Evolutionary conservation across 176 grass and related monocot genomes (phyloP).

Genomic region (Thalia dealbata): DNA sequence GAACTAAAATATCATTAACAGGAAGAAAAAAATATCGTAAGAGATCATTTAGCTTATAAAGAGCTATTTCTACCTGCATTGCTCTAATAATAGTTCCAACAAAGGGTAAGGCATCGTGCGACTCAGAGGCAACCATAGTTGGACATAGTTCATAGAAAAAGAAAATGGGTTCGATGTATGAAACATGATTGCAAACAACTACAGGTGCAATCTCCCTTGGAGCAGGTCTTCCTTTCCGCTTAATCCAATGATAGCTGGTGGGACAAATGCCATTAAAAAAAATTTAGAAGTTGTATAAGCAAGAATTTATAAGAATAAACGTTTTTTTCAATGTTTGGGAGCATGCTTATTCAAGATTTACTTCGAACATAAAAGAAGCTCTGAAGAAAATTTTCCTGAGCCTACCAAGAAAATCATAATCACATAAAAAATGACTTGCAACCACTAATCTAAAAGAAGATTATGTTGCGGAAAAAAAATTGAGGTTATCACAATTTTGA

Average conservation of each 20-base stretch:
- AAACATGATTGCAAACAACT: slow-evolving; percentile 95
- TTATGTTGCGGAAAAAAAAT: no score
- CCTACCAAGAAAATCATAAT: no score
- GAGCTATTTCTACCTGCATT: slow-evolving; percentile 60
- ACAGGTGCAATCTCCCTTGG: slow-evolving; percentile 77
- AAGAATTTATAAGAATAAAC: neutral
- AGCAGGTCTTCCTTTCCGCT: slow-evolving; percentile 82
- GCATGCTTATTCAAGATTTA: no score
- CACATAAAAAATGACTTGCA: no score
- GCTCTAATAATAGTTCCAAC: slow-evolving; percentile 95
- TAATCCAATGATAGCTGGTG: slow-evolving; percentile 89
- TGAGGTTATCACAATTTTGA: no score
- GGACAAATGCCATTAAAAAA: neutral
- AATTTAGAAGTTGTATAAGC: neutral
- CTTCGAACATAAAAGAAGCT: no score
- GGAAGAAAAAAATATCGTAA: slow-evolving; percentile 5
- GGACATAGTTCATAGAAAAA: slow-evolving; percentile 96
- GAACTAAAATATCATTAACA: slow-evolving; percentile 11
- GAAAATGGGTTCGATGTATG: slow-evolving; percentile 86
- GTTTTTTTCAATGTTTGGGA: no score
- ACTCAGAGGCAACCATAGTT: slow-evolving; percentile 93
- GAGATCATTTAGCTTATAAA: slow-evolving; percentile 1
- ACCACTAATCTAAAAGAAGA: no score
- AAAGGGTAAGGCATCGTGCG: slow-evolving; percentile 86
- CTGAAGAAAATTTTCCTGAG: no score